phyloP scores from a whole-genome alignment of 1,139 yeast species.

The Diutina rugosa region DNA sequence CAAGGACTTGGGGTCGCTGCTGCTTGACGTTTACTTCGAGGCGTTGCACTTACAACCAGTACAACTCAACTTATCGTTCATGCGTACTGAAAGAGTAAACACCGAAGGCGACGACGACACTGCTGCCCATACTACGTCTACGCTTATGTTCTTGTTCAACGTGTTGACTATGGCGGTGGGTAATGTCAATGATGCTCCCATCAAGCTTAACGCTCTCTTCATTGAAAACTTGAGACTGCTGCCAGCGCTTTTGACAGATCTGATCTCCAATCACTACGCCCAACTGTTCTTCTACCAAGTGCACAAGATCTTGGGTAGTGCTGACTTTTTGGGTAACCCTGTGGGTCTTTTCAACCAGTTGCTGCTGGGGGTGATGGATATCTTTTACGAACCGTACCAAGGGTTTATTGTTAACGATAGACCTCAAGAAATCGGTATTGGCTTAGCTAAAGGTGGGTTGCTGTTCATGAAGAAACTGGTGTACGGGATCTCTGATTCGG shows the following conservation, averaged over 20 bases:
- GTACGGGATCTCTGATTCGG: slow-evolving; percentile 87
- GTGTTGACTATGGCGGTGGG: slow-evolving; percentile 95
- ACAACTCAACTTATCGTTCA: slow-evolving; percentile 79
- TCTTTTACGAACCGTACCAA: slow-evolving; percentile 94
- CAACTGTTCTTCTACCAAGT: slow-evolving; percentile 88
- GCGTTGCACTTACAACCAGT: slow-evolving; percentile 88
- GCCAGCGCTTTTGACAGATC: slow-evolving; percentile 55
- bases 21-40: slow-evolving; percentile 80
- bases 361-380: slow-evolving; percentile 91
- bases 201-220: slow-evolving; percentile 72
- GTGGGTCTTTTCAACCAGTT: slow-evolving; percentile 90
- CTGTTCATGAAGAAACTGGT: slow-evolving; percentile 91
- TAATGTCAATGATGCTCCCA: slow-evolving; percentile 94
- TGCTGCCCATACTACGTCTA: slow-evolving; percentile 37
- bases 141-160: slow-evolving; percentile 66
- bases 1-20: not conserved
- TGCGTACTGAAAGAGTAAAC: slow-evolving; percentile 73
- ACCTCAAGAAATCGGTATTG: slow-evolving; percentile 92
- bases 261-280: slow-evolving; percentile 75
- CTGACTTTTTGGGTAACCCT: slow-evolving; percentile 93
- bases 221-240: slow-evolving; percentile 88
- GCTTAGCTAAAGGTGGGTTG: slow-evolving; percentile 89
- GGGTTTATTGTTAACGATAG: slow-evolving; percentile 90
- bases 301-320: slow-evolving; percentile 89
- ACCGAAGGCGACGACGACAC: slow-evolving; percentile 33